Evolutionary conservation across 306 rosid species (phyloP), one percentile per base, ranked within the genome.

Genomic region (Inga laurina): DNA sequence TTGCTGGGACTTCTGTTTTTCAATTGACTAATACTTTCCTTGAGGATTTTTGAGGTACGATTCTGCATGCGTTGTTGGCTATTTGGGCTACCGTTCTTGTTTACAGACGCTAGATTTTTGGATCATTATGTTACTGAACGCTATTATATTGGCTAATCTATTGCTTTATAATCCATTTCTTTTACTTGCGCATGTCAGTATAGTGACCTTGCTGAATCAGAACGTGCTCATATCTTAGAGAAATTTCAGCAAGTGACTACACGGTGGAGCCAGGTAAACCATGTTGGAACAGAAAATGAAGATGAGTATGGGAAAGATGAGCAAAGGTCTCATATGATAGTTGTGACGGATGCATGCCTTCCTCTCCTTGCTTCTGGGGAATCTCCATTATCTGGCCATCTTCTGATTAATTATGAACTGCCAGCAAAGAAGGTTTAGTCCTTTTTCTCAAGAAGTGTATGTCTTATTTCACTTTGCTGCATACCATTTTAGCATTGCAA

Each of bases 171-270:
- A 57, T 75, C 72, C 5, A 52, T 27, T 83, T 70, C 56, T 83
- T 78, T 83, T 49, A 35, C 54, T 32, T 18, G 11, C 56, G 18
- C 41, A 35, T 87, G 59, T 65, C 93, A 96, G 97, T 90, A 96
- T 89, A 90, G 93, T 85, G 99, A 96, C 91, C 95, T 94, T n/a
- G 94, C 88, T 37, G 99, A 90, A 85, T 86, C 90, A 72, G 97
- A 94, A 82, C 97, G 98, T 46, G 86, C 88, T 81, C 73, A 19
- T 37, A 67, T 87, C 41, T 65, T 94, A 27, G 99, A 96, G 81
- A 89, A 79, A 45, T 94, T 92, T 82, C 83, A 82, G 72, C 90
- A 89, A 86, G 90, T 93, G 56, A 59, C 91, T 2, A 27, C 81
- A 12, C 84, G 78, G 51, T 96, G 98, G 97, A 87, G 68, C 86